Conservation (phyloP, 2,329 filamentous ascomycete species). For the Venturiaceae sp. region DNA sequence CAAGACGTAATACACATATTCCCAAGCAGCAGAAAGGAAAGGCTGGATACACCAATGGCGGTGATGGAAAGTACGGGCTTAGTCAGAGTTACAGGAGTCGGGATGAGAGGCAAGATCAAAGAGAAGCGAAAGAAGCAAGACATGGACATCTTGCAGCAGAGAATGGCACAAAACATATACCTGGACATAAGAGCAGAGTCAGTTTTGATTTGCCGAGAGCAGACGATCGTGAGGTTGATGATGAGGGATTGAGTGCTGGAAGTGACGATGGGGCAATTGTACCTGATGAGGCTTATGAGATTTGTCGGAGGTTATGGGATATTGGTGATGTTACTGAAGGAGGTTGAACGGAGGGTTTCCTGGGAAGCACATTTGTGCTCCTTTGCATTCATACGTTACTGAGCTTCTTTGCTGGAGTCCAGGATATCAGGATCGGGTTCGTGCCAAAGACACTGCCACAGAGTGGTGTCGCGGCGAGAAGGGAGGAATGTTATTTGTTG, state of each 20-base stretch:
- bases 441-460: background rate
- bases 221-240: conserved; percentile 5
- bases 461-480: background rate
- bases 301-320: conserved; percentile 11
- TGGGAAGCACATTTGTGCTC: background rate
- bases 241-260: background rate
- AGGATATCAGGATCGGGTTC: background rate
- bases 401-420: background rate
- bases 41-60: background rate
- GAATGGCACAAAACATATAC: background rate
- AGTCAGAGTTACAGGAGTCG: background rate
- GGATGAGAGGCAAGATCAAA: background rate
- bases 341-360: background rate
- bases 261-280: background rate
- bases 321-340: conserved; percentile 6
- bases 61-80: background rate
- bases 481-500: background rate
- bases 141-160: background rate
- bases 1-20: conserved; percentile 16
- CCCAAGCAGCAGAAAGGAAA: background rate
- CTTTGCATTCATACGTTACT: background rate
- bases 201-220: conserved; percentile 7
- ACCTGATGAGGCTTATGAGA: conserved; percentile 8
- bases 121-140: background rate
- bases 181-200: conserved; percentile 6